Base-by-base conservation (phyloP, 1,284 basidiomycete genomes). In the Moniliophthora roreri region DNA sequence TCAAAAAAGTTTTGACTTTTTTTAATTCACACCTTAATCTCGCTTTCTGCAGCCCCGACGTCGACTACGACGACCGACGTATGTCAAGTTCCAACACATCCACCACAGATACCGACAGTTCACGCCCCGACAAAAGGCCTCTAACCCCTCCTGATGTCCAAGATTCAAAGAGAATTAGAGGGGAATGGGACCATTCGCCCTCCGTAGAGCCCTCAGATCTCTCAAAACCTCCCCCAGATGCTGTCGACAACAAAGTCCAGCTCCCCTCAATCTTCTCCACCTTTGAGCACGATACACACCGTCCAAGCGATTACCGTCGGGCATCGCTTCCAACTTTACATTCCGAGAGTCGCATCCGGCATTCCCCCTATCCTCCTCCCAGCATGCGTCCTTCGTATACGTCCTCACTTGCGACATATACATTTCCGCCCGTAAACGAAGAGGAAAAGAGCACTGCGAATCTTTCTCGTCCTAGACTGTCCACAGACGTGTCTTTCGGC, bases 181-280 rank as follows among this genome's bases (percentile, higher is more conserved):
- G 26, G 13, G 44, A 46, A 16, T 28, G 28, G 44, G 24, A 46
- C n/a, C 24, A 24, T 18, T 61, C 66, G 42, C 65, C 59, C 26
- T 16, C 24, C n/a, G 18, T n/a, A 13, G 11, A 18, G 16, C 37
- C 35, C 8, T 15, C 39, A 26, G 49, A 40, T 11, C 6, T 6
- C n/a, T 16, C n/a, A 2, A 15, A 37, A 18, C 9, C 48, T 7
- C 41, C 28, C 16, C 16, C 13, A n/a, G 61, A 44, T 21, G 49
- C 55, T 34, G 63, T 70, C 56, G 68, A 75, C 57, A 73, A 73
- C 51, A 84, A 82, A 66, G 84, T 89, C 51, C 84, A 86, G 68
- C 76, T 89, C 7, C 87, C 87, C 3, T 87, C 85, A 59, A 84
- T 89, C 60, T 86, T 84, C 58, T 78, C 81, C 34, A 75, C 83